Percentiles rank a stretch among this genome's conserved stretches.
Evolutionary conservation across 1,139 yeast species (phyloP).

Genomic region (Ogataea hybrid): DNA sequence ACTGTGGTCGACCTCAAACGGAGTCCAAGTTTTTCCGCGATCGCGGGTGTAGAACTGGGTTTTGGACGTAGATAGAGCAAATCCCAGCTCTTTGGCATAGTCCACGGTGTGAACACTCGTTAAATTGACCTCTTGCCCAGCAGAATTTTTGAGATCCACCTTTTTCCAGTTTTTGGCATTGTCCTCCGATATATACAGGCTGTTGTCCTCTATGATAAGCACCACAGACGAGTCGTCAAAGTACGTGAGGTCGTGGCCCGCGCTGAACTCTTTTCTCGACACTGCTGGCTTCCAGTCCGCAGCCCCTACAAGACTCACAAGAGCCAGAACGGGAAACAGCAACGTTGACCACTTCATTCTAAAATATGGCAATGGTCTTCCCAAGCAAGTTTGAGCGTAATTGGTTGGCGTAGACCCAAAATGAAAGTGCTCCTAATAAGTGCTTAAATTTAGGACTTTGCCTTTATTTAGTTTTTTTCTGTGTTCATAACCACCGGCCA

Average conservation of each 20-base stretch:
- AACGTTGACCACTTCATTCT: background rate
- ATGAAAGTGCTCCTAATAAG: too few relatives aligned
- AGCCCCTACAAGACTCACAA: constrained; percentile 1
- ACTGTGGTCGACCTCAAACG: constrained; percentile 33
- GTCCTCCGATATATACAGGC: constrained; percentile 47
- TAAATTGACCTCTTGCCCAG: constrained; percentile 31
- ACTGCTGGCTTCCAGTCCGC: constrained; percentile 21
- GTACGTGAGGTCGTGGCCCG: constrained; percentile 34
- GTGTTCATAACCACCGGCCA: background rate
- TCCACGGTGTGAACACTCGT: constrained; percentile 24
- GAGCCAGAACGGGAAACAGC: constrained; percentile 1
- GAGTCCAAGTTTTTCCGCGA: constrained; percentile 56
- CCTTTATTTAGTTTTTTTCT: background rate
- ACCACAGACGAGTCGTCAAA: constrained; percentile 58
- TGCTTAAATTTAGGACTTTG: background rate
- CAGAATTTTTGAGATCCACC: constrained; percentile 32
- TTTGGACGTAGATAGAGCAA: constrained; percentile 42
- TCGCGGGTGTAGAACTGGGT: constrained; percentile 54
- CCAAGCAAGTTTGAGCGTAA: background rate
- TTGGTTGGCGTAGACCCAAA: too few relatives aligned
- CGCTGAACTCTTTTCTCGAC: constrained; percentile 36
- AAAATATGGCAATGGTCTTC: background rate
- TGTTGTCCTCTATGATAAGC: constrained; percentile 37
- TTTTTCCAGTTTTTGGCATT: constrained; percentile 57
- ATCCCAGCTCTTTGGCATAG: constrained; percentile 46